Percentiles rank a stretch among this genome's conserved stretches.
Conservation (phyloP, 1,139 yeast species). For the Hansenula lynferdii region DNA sequence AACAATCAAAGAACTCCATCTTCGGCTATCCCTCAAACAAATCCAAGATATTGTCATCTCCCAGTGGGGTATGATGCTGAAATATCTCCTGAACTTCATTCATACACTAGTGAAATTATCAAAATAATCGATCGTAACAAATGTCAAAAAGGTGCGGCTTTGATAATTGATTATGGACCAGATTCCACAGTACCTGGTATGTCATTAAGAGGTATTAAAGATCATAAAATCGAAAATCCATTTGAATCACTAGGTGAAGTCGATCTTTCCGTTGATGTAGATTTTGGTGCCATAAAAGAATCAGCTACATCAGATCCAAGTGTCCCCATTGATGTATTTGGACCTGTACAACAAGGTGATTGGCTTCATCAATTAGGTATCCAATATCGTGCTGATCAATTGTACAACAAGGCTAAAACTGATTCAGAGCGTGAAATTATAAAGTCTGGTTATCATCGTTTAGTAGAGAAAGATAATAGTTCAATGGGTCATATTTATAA, state of each 20-base stretch:
- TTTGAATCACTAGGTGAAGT: constrained; percentile 72
- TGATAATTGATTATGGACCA: constrained; percentile 76
- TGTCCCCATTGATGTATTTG: constrained; percentile 33
- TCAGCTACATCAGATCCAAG: constrained; percentile 26
- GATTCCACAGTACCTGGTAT: constrained; percentile 59
- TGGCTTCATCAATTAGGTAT: constrained; percentile 78
- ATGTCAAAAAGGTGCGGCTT: constrained; percentile 52
- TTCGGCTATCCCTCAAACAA: constrained; percentile 51
- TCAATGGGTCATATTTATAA: constrained; percentile 80
- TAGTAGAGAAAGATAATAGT: constrained; percentile 56
- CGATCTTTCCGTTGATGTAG: constrained; percentile 82
- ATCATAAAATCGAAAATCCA: constrained; percentile 77
- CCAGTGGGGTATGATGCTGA: constrained; percentile 63
- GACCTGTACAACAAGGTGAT: constrained; percentile 75
- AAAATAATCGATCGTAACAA: constrained; percentile 32
- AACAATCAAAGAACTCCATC: constrained; percentile 63
- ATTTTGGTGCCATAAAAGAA: constrained; percentile 53
- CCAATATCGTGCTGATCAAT: constrained; percentile 61
- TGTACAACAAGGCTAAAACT: constrained; percentile 31
- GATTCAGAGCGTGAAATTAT: constrained; percentile 40
- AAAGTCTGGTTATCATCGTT: constrained; percentile 54
- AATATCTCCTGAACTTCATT: constrained; percentile 70
- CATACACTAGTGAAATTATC: constrained; percentile 43
- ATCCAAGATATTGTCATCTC: constrained; percentile 46
- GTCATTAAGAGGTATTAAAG: constrained; percentile 67